Conservation (phyloP, 1,139 yeast genomes). For the Candida smagusa region DNA sequence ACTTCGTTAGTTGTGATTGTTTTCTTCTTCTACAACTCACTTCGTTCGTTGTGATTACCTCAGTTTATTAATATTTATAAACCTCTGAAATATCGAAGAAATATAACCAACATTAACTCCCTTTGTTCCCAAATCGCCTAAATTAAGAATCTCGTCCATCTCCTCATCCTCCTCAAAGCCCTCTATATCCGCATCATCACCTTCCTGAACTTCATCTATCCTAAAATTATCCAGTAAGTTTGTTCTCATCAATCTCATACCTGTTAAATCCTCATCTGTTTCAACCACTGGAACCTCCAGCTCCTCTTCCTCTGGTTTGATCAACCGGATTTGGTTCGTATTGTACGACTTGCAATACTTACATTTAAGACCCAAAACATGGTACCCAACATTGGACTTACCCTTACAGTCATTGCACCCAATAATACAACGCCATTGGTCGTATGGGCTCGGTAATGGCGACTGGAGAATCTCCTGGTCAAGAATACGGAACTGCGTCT, state of each 20-base stretch:
- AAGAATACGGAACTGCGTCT: conserved; percentile 77
- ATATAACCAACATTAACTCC: conserved; percentile 34
- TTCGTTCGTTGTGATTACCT: too few species aligned
- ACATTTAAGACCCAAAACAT: conserved; percentile 83
- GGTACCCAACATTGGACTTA: conserved; percentile 72
- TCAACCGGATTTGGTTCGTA: conserved; percentile 66
- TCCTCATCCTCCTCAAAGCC: conserved; percentile 19
- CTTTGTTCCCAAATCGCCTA: conserved; percentile 22
- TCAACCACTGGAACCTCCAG: conserved; percentile 22
- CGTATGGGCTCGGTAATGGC: conserved; percentile 78
- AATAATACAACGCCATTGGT: conserved; percentile 70
- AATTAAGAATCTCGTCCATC: conserved; percentile 22
- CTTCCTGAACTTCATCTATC: conserved; percentile 26
- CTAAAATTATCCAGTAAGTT: conserved; percentile 38
- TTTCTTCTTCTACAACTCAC: too few species aligned
- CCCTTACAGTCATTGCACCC: conserved; percentile 91
- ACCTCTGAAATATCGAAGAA: conserved; percentile 38
- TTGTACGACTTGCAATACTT: conserved; percentile 84
- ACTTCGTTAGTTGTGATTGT: too few species aligned
- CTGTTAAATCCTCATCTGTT: conserved; percentile 7
- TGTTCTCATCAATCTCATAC: conserved; percentile 32
- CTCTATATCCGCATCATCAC: conserved; percentile 20
- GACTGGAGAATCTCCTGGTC: conserved; percentile 79
- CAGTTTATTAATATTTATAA: conserved; percentile 25
- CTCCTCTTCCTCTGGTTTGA: conserved; percentile 52